A percentile compares a stretch with the other conserved stretches of the same genome.
phyloP scores from a whole-genome alignment of 768 basidiomycete genomes.

The Lenzites betulinus region DNA sequence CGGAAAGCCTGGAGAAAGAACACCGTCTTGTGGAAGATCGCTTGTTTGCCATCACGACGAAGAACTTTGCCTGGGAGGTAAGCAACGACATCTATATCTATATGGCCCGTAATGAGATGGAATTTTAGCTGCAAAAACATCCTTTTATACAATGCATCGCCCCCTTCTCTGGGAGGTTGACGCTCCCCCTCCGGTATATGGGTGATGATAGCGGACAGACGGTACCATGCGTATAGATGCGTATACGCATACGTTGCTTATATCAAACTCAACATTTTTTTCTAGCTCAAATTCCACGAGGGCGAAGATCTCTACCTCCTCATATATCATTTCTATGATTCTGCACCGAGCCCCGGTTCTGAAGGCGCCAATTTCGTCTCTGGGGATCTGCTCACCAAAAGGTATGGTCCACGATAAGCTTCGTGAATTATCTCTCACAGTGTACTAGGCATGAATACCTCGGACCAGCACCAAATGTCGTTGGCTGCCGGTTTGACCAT shows the following conservation, averaged over 20 bases:
- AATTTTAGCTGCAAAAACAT: constrained; percentile 1
- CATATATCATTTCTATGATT: background rate
- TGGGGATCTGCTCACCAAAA: background rate
- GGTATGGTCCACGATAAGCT: background rate
- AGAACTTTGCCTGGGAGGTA: too few species aligned
- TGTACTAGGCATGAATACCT: constrained; percentile 1
- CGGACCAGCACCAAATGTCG: constrained; percentile 9
- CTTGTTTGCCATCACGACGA: too few species aligned
- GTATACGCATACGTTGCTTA: too few species aligned
- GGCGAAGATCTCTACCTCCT: constrained; percentile 4
- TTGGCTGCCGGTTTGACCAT: background rate
- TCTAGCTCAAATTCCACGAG: background rate
- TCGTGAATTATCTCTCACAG: background rate
- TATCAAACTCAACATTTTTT: background rate
- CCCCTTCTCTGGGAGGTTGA: background rate
- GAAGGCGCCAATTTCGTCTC: background rate
- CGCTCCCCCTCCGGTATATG: background rate
- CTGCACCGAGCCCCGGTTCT: background rate
- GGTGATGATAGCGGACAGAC: background rate
- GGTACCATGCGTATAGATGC: background rate
- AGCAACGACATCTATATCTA: background rate
- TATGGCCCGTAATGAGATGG: too few species aligned
- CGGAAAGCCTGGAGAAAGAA: too few species aligned
- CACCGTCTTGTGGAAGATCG: too few species aligned
- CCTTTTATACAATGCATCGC: background rate